A percentile compares a stretch with the other conserved stretches of the same genome.
These are phyloP conservation scores for Ceratobasidium sp. DNA, from an alignment of 1,284 basidiomycete species.

Conservation along the genomic window DNA sequence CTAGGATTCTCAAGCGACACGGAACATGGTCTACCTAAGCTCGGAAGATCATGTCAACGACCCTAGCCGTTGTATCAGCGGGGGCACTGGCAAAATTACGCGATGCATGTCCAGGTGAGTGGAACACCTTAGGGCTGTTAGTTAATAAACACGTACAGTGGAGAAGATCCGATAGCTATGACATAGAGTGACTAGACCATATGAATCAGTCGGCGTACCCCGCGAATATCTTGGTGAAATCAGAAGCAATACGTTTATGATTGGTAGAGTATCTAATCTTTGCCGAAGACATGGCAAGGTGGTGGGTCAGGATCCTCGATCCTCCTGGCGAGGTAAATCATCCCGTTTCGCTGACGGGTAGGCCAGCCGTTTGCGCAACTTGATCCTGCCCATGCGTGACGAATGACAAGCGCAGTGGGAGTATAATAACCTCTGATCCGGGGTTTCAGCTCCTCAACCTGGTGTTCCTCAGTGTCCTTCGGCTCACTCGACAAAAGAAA, in stretches of 20 bases:
- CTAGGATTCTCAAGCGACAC: background rate
- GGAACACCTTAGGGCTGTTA: background rate
- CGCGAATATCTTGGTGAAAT: background rate
- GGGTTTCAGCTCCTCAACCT: slow-evolving; percentile 31
- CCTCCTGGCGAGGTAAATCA: slow-evolving; percentile 1
- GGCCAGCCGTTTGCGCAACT: background rate
- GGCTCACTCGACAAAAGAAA: slow-evolving; percentile 2
- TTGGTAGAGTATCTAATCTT: slow-evolving; percentile 19
- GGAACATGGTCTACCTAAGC: background rate
- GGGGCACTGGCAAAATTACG: slow-evolving; percentile 4
- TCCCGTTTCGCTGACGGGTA: background rate
- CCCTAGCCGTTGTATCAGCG: background rate
- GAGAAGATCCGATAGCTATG: slow-evolving; percentile 16
- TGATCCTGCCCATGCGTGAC: slow-evolving; percentile 17
- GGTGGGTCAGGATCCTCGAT: slow-evolving; percentile 23
- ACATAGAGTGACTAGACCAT: background rate
- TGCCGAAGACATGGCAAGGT: background rate
- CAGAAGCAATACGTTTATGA: slow-evolving; percentile 5
- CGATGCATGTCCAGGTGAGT: background rate
- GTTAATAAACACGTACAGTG: slow-evolving; percentile 1
- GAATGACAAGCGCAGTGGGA: background rate
- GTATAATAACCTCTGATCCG: slow-evolving; percentile 32
- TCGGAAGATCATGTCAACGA: slow-evolving; percentile 27
- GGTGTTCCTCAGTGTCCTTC: slow-evolving; percentile 32
- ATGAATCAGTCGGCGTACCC: slow-evolving; percentile 15